Conservation (phyloP, 108 stramenopile genomes). For the Skeletonema costatum region DNA sequence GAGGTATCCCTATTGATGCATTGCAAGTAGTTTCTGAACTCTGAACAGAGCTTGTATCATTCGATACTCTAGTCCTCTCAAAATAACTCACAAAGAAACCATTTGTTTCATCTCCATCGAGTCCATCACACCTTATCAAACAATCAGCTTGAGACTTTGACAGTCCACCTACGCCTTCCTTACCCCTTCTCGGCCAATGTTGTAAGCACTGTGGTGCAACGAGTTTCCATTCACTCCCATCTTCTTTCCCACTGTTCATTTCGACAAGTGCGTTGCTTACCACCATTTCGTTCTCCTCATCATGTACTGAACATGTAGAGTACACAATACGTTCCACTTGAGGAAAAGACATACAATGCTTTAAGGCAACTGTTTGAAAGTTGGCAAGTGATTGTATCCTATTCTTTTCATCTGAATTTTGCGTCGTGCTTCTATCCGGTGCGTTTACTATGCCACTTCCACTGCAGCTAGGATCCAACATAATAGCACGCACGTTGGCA, state of each 20-base stretch:
- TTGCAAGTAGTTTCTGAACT: slow-evolving; percentile 8
- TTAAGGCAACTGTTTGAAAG: slow-evolving; percentile 90
- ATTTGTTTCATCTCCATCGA: slow-evolving; percentile 92
- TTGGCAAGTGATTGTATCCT: slow-evolving; percentile 77
- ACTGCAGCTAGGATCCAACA: slow-evolving; percentile 98
- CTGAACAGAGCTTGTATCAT: neutral
- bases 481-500: slow-evolving; percentile 75
- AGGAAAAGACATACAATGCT: slow-evolving; percentile 91
- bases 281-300: slow-evolving; percentile 94
- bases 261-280: slow-evolving; percentile 76
- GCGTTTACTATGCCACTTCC: slow-evolving; percentile 94
- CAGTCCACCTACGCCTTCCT: slow-evolving; percentile 66
- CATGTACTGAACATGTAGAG: slow-evolving; percentile 97
- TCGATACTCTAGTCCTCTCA: slow-evolving; percentile 52
- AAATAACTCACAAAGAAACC: slow-evolving; percentile 98
- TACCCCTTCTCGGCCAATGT: slow-evolving; percentile 88
- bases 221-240: slow-evolving; percentile 53
- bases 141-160: slow-evolving; percentile 66
- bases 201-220: slow-evolving; percentile 74
- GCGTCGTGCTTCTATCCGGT: slow-evolving; percentile 64
- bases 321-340: slow-evolving; percentile 92
- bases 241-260: slow-evolving; percentile 22
- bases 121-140: slow-evolving; percentile 88
- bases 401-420: slow-evolving; percentile 14
- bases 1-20: neutral